Conservation (phyloP, 768 basidiomycete genomes). For the Leccinum fibrillosum region DNA sequence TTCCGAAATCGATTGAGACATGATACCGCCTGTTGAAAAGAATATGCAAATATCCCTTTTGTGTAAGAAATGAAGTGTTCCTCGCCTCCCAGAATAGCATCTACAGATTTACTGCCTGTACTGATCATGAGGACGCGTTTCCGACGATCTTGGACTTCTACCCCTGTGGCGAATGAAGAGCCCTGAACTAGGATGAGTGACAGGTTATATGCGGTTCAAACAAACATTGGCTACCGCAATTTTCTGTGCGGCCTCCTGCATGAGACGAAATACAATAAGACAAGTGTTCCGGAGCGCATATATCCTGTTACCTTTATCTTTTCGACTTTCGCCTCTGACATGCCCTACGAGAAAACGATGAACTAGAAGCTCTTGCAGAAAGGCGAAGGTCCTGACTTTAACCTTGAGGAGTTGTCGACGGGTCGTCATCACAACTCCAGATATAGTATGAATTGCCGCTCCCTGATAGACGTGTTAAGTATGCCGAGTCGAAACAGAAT, state of each 20-base stretch:
- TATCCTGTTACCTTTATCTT: slow-evolving; percentile 74
- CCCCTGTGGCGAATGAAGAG: slow-evolving; percentile 86
- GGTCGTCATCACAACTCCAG: slow-evolving; percentile 89
- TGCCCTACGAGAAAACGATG: slow-evolving; percentile 52
- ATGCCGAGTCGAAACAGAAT: not conserved
- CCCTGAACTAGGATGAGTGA: slow-evolving; percentile 48
- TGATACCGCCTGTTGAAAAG: slow-evolving; percentile 63
- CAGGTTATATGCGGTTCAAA: not conserved
- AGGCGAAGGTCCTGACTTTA: slow-evolving; percentile 53
- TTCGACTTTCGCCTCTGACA: slow-evolving; percentile 97
- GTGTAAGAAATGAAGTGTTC: not conserved
- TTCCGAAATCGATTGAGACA: slow-evolving; percentile 94
- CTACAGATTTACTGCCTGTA: slow-evolving; percentile 91
- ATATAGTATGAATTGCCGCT: slow-evolving; percentile 80
- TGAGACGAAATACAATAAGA: not conserved
- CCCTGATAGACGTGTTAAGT: slow-evolving; percentile 38
- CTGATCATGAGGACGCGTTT: slow-evolving; percentile 80
- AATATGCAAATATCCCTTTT: not conserved
- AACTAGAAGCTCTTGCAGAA: not conserved
- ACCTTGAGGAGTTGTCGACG: slow-evolving; percentile 88
- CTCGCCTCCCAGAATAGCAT: slow-evolving; percentile 82
- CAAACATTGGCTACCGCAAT: slow-evolving; percentile 50
- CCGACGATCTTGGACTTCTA: slow-evolving; percentile 85
- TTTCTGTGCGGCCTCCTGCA: slow-evolving; percentile 86
- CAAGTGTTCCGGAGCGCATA: slow-evolving; percentile 5